These are phyloP conservation scores for Kwoniella europaea DNA, from an alignment of 768 basidiomycete species.

Conservation along the genomic window DNA sequence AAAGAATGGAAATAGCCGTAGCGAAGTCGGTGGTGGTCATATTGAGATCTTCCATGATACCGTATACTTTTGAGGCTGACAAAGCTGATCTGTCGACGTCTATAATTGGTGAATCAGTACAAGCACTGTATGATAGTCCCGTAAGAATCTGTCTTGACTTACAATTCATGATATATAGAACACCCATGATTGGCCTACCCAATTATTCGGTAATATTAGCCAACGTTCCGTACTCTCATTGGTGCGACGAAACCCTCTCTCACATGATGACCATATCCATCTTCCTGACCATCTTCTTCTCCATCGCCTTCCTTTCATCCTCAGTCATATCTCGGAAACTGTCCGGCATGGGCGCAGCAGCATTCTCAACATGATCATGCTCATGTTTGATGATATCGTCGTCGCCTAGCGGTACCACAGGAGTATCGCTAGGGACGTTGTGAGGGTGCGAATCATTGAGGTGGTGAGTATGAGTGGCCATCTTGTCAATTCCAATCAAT, in stretches of 20 bases:
- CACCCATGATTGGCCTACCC: neutral
- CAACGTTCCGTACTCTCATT: too few species aligned
- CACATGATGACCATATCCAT: conserved; percentile 45
- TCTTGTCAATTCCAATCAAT: too few species aligned
- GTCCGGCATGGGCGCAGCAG: conserved; percentile 28
- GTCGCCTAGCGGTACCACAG: neutral
- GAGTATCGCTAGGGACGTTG: too few species aligned
- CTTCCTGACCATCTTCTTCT: conserved; percentile 44
- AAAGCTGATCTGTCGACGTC: conserved; percentile 49
- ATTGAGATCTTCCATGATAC: conserved; percentile 49
- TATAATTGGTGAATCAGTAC: neutral
- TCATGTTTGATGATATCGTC: neutral
- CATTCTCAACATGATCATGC: too few species aligned
- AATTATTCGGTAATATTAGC: too few species aligned
- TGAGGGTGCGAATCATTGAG: too few species aligned
- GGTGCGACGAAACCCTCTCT: neutral
- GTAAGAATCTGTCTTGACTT: neutral
- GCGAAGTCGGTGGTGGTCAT: conserved; percentile 46
- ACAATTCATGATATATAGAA: conserved; percentile 47
- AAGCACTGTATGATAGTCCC: too few species aligned
- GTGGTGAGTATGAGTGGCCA: too few species aligned
- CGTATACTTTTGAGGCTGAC: conserved; percentile 44
- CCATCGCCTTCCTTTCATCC: conserved; percentile 28
- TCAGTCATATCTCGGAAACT: conserved; percentile 26
- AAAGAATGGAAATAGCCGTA: conserved; percentile 48